Conservation (phyloP, 352 stramenopile genomes). For the Elongisporangium undulatum region DNA sequence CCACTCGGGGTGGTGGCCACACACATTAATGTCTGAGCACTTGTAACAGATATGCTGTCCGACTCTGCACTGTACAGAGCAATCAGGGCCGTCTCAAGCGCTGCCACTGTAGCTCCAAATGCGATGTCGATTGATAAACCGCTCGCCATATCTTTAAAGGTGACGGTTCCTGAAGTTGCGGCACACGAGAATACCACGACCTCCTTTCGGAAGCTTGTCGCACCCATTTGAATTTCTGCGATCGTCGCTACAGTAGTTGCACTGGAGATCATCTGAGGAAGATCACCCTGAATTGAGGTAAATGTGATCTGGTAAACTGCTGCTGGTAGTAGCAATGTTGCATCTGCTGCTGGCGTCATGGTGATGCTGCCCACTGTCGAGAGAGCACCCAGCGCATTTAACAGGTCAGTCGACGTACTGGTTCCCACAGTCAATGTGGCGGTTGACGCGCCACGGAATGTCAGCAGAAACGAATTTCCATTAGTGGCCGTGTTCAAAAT, state of each 20-base stretch:
- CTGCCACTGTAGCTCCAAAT: conserved; percentile 21
- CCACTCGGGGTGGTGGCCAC: conserved; percentile 14
- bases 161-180: conserved; percentile 24
- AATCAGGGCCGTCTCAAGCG: conserved; percentile 34
- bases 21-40: conserved; percentile 38
- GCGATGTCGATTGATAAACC: conserved; percentile 7
- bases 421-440: conserved; percentile 23
- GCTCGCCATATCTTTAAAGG: conserved; percentile 15
- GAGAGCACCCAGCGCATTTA: conserved; percentile 31
- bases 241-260: conserved; percentile 17
- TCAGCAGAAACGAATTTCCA: conserved; percentile 35
- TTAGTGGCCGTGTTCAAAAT: conserved; percentile 16
- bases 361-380: conserved; percentile 35
- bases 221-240: conserved; percentile 19
- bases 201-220: conserved; percentile 66
- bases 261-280: conserved; percentile 29
- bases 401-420: conserved; percentile 24
- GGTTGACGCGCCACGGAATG: conserved; percentile 41
- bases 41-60: conserved; percentile 56
- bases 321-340: conserved; percentile 11
- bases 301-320: conserved; percentile 54
- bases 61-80: conserved; percentile 44
- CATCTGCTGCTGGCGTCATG: conserved; percentile 24
- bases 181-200: conserved; percentile 51
- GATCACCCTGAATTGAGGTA: conserved; percentile 33